A percentile compares a stretch with the other conserved stretches of the same genome.
These are phyloP conservation scores for Metschnikowia colocasiae DNA, from an alignment of 805 yeast genomes.

Conservation along the genomic window DNA sequence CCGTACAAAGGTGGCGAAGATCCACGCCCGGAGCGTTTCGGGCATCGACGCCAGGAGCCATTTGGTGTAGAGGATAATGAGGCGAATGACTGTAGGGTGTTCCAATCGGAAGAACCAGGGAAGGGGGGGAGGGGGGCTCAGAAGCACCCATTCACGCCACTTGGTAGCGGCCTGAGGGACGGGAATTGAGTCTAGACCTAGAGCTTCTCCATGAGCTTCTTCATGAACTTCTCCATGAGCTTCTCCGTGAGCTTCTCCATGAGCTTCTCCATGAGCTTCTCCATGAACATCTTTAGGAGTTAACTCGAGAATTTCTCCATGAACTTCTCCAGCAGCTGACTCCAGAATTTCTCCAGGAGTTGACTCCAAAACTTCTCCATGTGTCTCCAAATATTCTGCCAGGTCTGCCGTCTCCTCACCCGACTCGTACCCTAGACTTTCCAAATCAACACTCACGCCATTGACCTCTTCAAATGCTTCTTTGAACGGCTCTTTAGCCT, in stretches of 20 bases:
- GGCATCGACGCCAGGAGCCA: conserved; percentile 35
- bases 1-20: conserved; percentile 32
- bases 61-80: conserved; percentile 32
- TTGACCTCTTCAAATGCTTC: not conserved
- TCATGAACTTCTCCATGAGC: no score
- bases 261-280: no score
- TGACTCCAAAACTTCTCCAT: no score
- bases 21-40: conserved; percentile 32
- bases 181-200: no score
- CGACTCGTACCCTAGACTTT: not conserved
- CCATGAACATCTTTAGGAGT: no score
- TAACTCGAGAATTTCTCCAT: no score
- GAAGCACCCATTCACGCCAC: conserved; percentile 32
- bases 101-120: conserved; percentile 25
- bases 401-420: not conserved
- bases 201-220: no score
- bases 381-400: no score
- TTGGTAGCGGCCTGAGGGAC: conserved; percentile 19
- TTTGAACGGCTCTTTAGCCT: not conserved
- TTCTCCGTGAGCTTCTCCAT: no score
- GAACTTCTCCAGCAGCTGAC: no score
- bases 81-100: conserved; percentile 31
- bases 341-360: no score
- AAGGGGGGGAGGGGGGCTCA: conserved; percentile 28
- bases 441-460: not conserved